phyloP scores from a whole-genome alignment of 106 monocot species.

The Platanthera zijinensis region DNA sequence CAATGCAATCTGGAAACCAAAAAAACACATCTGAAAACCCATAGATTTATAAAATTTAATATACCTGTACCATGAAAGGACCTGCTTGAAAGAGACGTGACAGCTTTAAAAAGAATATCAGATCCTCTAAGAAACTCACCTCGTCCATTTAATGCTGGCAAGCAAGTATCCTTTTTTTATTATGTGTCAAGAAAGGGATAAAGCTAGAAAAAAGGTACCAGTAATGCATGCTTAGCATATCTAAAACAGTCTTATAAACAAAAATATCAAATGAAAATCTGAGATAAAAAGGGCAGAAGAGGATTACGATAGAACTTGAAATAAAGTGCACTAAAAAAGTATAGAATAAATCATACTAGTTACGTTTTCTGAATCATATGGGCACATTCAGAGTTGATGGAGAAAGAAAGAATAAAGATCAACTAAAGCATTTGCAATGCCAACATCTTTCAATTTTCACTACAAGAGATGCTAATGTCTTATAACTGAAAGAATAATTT shows the following conservation, averaged over 20 bases:
- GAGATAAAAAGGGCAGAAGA: neutral
- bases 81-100: conserved; percentile 18
- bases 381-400: too few relatives aligned
- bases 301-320: neutral
- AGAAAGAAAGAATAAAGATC: too few relatives aligned
- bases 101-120: neutral
- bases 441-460: neutral
- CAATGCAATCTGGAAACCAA: neutral
- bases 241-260: neutral
- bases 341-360: too few relatives aligned
- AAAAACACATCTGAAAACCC: neutral
- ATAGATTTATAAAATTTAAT: conserved; percentile 6
- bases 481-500: neutral
- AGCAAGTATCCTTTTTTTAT: neutral
- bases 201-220: neutral
- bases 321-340: neutral
- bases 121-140: neutral
- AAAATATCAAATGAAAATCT: neutral
- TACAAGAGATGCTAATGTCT: neutral
- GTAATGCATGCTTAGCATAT: neutral
- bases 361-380: too few relatives aligned
- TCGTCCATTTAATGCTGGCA: neutral
- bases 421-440: neutral
- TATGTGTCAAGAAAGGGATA: neutral
- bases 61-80: conserved; percentile 83